phyloP scores from a whole-genome alignment of 1,139 yeast species.

The Candida sanyaensis region DNA sequence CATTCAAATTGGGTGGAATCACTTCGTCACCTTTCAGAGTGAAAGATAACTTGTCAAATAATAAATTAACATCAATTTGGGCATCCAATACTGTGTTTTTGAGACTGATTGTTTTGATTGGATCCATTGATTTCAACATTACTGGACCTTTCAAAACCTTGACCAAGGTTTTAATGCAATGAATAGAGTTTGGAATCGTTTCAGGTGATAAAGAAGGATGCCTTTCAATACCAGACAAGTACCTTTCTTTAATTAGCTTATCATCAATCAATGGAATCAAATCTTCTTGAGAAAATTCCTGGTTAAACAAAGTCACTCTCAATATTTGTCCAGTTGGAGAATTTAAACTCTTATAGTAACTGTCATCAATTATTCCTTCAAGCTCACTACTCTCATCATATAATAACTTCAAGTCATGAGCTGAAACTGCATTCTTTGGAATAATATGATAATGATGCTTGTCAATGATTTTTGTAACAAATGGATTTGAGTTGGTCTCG shows the following conservation, averaged over 20 bases:
- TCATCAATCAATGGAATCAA: slow-evolving; percentile 28
- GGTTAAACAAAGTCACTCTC: slow-evolving; percentile 32
- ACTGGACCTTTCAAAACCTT: slow-evolving; percentile 68
- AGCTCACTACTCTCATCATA: slow-evolving; percentile 13
- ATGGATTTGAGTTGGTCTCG: slow-evolving; percentile 28
- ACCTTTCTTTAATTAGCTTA: slow-evolving; percentile 29
- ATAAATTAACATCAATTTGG: slow-evolving; percentile 54
- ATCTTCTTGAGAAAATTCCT: slow-evolving; percentile 32
- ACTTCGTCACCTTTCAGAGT: slow-evolving; percentile 41
- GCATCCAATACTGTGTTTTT: slow-evolving; percentile 52
- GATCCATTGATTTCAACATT: slow-evolving; percentile 39
- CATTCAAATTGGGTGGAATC: slow-evolving; percentile 57
- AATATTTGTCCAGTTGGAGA: slow-evolving; percentile 29
- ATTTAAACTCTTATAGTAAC: slow-evolving; percentile 31
- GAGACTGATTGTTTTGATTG: slow-evolving; percentile 53
- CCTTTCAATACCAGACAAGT: slow-evolving; percentile 29
- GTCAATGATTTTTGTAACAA: slow-evolving; percentile 18
- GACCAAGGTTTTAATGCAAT: slow-evolving; percentile 57
- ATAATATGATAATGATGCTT: slow-evolving; percentile 42
- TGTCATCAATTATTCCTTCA: slow-evolving; percentile 34
- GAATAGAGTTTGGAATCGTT: slow-evolving; percentile 49
- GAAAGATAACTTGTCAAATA: slow-evolving; percentile 50
- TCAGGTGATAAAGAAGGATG: slow-evolving; percentile 31
- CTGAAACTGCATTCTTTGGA: slow-evolving; percentile 24
- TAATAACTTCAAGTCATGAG: slow-evolving; percentile 25